phyloP scores from a whole-genome alignment of 148 eudicot genomes.

The Fagopyrum esculentum region DNA sequence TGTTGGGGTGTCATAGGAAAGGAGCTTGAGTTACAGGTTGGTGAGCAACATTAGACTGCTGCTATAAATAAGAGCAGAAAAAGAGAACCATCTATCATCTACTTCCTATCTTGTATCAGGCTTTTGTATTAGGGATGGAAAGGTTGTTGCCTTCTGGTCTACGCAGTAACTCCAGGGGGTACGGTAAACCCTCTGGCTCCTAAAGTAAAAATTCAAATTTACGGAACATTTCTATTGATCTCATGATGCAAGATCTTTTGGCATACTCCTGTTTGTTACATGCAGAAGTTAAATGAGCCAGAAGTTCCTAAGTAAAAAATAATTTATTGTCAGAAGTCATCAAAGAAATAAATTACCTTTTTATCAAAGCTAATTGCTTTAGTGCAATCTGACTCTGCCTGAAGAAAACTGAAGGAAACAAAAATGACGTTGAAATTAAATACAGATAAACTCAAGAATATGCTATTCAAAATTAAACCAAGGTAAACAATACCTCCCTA shows the following conservation, averaged over 20 bases:
- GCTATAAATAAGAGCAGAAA: too few relatives aligned
- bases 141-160: too few relatives aligned
- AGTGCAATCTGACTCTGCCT: constrained; percentile 82
- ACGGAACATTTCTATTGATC: too few relatives aligned
- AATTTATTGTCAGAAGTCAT: background rate
- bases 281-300: background rate
- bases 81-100: too few relatives aligned
- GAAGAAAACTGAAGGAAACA: constrained; percentile 45
- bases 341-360: constrained; percentile 25
- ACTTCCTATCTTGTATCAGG: too few relatives aligned
- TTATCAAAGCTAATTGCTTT: constrained; percentile 83
- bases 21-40: too few relatives aligned
- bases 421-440: background rate
- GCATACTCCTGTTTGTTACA: background rate
- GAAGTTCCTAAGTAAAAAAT: background rate
- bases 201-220: too few relatives aligned
- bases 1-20: too few relatives aligned
- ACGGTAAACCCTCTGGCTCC: too few relatives aligned
- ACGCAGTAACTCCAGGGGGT: too few relatives aligned
- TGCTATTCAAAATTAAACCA: constrained; percentile 3
- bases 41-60: too few relatives aligned
- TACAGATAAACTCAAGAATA: background rate
- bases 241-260: background rate
- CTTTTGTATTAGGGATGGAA: too few relatives aligned
- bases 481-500: constrained; percentile 42